Base-by-base conservation (phyloP, 768 basidiomycete genomes). In the Xanthoconium purpureum region DNA sequence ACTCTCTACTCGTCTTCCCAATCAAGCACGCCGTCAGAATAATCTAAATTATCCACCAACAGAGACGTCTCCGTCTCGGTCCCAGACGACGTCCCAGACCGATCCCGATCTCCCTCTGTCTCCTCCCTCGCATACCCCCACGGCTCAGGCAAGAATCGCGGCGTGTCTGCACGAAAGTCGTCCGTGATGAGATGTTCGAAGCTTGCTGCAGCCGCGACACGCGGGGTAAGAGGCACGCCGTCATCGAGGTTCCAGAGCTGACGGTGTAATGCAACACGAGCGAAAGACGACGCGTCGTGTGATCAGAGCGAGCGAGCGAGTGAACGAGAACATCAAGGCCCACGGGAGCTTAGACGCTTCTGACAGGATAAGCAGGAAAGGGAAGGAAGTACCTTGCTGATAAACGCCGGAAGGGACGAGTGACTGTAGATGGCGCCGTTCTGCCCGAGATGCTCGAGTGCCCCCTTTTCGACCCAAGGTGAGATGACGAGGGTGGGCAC, bases 161-260 rank as follows among this genome's bases (percentile, higher is more conserved):
- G 62, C 3, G 64, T 13, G 17, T 67, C 64, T 32, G 18, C 47
- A 6, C 64, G 64, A 24, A 68, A 66, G 6, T 24, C 13, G n/a
- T 66, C 55, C 6, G 61, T 67, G 35, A 68, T 53, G 12, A 68
- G 54, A 37, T 68, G 57, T n/a, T 67, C 66, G 48, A 67, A 68
- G 0, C 55, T 63, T 3, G 66, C 57, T 1, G 64, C 66, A 0
- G 58, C 50, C 2, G 61, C 63, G 12, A 56, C 59, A 8, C 64
- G 61, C 14, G 66, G 61, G 3, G 66, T 66, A 15, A 67, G 64
- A 0, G 64, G 64, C 9, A 54, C 50, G 9, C 64, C 66, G 12
- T 28, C 42, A 13, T 69, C 66, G 29, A 67, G 59, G 52, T 68
- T 59, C 66, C 66, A 67, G n/a, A 67, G 29, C 66, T 67, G 32